A percentile compares a stretch with the other conserved stretches of the same genome.
Evolutionary conservation across 768 basidiomycete species (phyloP).

Genomic region (Macrolepiota albuminosa): DNA sequence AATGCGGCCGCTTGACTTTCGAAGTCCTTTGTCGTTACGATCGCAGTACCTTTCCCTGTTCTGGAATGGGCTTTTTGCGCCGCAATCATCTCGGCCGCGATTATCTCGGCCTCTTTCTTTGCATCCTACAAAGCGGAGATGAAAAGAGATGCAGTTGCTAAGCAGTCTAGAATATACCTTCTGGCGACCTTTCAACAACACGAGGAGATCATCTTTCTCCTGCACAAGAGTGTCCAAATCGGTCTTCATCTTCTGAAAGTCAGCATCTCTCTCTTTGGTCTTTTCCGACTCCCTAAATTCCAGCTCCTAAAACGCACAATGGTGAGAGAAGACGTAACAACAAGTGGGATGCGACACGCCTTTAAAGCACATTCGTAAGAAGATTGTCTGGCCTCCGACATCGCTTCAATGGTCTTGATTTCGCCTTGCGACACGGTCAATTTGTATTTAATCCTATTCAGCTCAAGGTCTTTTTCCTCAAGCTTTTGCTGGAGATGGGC

Average conservation of each 20-base stretch:
- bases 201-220: no score
- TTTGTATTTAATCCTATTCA: no score
- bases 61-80: not conserved
- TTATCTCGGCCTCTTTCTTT: not conserved
- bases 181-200: not conserved
- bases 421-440: no score
- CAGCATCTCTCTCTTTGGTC: no score
- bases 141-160: no score
- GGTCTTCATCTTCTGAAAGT: no score
- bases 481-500: no score
- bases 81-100: not conserved
- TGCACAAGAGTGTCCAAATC: no score
- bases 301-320: not conserved
- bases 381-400: not conserved
- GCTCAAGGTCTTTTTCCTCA: no score
- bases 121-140: not conserved
- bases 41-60: no score
- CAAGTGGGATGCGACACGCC: not conserved
- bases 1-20: not conserved
- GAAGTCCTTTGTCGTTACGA: not conserved
- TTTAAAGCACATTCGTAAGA: not conserved
- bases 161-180: not conserved
- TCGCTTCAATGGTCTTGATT: not conserved
- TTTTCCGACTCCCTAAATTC: no score
- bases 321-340: not conserved